These are phyloP conservation scores for Saccharomyces hybrid DNA, from an alignment of 1,139 yeast genomes.

Conservation along the genomic window DNA sequence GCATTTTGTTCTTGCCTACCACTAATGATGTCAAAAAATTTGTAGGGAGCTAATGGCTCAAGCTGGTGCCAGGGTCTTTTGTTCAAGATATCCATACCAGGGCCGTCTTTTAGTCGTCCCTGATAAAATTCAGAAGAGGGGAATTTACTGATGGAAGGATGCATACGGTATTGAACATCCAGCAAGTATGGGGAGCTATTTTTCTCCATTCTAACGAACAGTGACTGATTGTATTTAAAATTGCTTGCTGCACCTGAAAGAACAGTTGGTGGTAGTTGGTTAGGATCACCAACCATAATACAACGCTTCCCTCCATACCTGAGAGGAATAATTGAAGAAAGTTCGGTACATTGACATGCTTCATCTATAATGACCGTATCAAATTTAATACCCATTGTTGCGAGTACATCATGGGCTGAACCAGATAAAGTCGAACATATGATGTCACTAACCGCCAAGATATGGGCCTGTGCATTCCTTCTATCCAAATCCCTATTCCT, in stretches of 20 bases:
- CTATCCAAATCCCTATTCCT: conserved; percentile 75
- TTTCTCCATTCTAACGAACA: conserved; percentile 89
- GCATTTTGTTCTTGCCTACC: conserved; percentile 57
- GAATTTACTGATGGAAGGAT: conserved; percentile 78
- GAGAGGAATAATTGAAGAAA: conserved; percentile 85
- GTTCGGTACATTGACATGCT: conserved; percentile 95
- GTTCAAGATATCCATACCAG: conserved; percentile 51
- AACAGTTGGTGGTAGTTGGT: conserved; percentile 98
- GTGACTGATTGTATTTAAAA: conserved; percentile 76
- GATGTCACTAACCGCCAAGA: conserved; percentile 71
- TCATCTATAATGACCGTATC: conserved; percentile 96
- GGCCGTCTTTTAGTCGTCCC: conserved; percentile 68
- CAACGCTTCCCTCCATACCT: conserved; percentile 87
- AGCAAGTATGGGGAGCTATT: conserved; percentile 56
- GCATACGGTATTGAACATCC: conserved; percentile 98
- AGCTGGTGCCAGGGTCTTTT: conserved; percentile 67
- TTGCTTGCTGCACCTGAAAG: conserved; percentile 80
- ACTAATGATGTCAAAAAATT: conserved; percentile 65
- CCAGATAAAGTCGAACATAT: conserved; percentile 93
- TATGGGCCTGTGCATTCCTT: conserved; percentile 63
- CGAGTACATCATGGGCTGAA: conserved; percentile 82
- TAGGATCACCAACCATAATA: conserved; percentile 98
- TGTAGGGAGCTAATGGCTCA: conserved; percentile 57
- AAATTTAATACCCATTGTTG: conserved; percentile 65
- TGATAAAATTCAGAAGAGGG: conserved; percentile 81